Percentiles rank a stretch among this genome's conserved stretches.
Evolutionary conservation across 805 yeast species (phyloP).

Genomic region (Metschnikowia colocasiae): DNA sequence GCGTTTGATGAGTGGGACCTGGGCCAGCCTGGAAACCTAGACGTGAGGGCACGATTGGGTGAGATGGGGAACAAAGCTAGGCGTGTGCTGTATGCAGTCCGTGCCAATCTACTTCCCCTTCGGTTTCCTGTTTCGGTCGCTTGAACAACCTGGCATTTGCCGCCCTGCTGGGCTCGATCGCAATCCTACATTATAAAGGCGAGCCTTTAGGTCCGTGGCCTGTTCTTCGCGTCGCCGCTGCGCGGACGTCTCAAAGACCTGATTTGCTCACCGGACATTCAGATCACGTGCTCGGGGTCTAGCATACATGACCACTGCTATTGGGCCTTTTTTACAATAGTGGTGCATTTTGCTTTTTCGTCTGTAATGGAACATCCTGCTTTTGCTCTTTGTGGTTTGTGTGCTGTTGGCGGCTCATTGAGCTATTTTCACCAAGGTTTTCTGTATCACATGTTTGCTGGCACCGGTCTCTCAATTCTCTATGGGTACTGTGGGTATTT

Average conservation of each 20-base stretch:
- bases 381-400: conserved; percentile 63
- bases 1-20: neutral
- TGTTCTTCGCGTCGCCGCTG: neutral
- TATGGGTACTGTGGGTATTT: conserved; percentile 76
- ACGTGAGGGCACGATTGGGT: conserved; percentile 1
- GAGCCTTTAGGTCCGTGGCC: neutral
- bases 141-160: neutral
- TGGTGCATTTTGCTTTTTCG: too few species aligned
- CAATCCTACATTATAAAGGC: neutral
- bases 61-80: neutral
- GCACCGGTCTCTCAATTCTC: conserved; percentile 54
- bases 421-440: conserved; percentile 70
- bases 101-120: neutral
- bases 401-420: conserved; percentile 66
- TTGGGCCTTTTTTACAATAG: neutral
- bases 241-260: neutral
- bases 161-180: neutral
- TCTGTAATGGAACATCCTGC: conserved; percentile 69
- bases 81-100: neutral
- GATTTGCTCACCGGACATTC: conserved; percentile 1
- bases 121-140: neutral
- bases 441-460: conserved; percentile 77
- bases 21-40: neutral
- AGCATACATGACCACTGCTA: neutral
- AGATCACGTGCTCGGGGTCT: neutral